Evolutionary conservation across 2,329 filamentous ascomycete species (phyloP), one percentile per base, ranked within the genome.

Genomic region (Trichoderma lentiforme): DNA sequence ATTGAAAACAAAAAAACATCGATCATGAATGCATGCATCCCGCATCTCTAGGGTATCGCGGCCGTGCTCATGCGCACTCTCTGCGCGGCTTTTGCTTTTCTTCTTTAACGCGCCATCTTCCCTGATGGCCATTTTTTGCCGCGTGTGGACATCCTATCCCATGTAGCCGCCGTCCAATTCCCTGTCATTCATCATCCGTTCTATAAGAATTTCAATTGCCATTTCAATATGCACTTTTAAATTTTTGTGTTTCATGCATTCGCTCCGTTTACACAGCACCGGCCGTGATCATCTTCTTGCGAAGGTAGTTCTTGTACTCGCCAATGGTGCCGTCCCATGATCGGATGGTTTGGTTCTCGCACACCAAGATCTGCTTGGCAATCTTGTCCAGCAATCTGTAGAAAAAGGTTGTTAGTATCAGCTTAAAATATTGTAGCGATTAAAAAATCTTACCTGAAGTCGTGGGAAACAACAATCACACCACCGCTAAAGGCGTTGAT

Each of bases 341-440:
- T 78, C 88, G 91, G 78, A 98, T 94, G 15, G 94, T 95, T 89
- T 95, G 94, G 90, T 99, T 94, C 86, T 99, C 96, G 84, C 97
- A 99, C 71, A 99, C 96, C 85, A 99, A 91, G 84, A 99, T 99
- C 83, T 99, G 94, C 89, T 99, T 99, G 78, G 96, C 96, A 82
- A 99, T 98, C 88, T 97, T 98, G 90, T 99, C 96, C 76, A 99
- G 91, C 79, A 99, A 87, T 87, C 95, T 97, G 72, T 71, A 47
- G 5, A 14, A 36, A 15, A 65, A 15, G 34, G 78, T 75, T 80
- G 32, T 63, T 28, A 63, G 60, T 26, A 63, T 12, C 21, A 24
- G n/a, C n/a, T 34, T 12, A 12, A 34, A 30, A 30, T 30, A 30
- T 30, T 8, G 28, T 30, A 8, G 8, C 8, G 28, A 30, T 30